A percentile compares a stretch with the other conserved stretches of the same genome.
These are phyloP conservation scores for Diplogelasinospora grovesii DNA, from an alignment of 495 filamentous ascomycete species.

Conservation along the genomic window DNA sequence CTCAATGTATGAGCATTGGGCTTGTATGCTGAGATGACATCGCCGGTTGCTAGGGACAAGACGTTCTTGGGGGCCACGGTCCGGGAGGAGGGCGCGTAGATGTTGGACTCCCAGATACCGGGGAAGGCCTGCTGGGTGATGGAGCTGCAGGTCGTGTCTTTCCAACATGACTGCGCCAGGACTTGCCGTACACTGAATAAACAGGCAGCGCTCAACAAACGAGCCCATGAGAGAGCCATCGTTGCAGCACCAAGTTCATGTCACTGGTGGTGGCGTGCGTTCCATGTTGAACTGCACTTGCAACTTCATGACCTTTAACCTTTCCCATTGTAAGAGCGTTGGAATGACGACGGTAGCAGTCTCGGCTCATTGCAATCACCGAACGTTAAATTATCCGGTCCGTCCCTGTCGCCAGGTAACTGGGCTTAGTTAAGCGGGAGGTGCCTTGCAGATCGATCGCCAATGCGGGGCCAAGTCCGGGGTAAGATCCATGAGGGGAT, in stretches of 20 bases:
- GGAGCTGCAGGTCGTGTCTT: conserved; percentile 49
- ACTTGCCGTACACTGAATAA: conserved; percentile 2
- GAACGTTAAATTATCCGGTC: conserved; percentile 11
- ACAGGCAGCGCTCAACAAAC: no score
- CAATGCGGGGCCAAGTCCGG: no score
- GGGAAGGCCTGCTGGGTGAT: conserved; percentile 47
- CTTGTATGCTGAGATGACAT: conserved; percentile 24
- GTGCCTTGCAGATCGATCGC: no score
- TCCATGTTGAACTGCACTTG: conserved; percentile 1
- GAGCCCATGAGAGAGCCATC: no score
- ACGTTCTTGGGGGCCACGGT: conserved; percentile 44
- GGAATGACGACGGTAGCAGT: no score
- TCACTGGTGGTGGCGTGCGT: no score
- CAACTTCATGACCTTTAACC: background rate
- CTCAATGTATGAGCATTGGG: conserved; percentile 27
- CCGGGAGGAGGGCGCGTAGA: conserved; percentile 50
- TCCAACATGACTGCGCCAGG: conserved; percentile 46
- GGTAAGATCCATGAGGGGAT: no score
- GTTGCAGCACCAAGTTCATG: no score
- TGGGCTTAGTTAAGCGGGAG: no score
- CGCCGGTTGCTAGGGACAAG: conserved; percentile 31
- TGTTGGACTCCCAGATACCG: conserved; percentile 55
- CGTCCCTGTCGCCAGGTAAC: no score
- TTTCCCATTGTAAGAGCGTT: background rate
- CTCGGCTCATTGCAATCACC: conserved; percentile 12